Base-by-base conservation (phyloP, 169 alveolate species). In the Condylostoma magnum region DNA sequence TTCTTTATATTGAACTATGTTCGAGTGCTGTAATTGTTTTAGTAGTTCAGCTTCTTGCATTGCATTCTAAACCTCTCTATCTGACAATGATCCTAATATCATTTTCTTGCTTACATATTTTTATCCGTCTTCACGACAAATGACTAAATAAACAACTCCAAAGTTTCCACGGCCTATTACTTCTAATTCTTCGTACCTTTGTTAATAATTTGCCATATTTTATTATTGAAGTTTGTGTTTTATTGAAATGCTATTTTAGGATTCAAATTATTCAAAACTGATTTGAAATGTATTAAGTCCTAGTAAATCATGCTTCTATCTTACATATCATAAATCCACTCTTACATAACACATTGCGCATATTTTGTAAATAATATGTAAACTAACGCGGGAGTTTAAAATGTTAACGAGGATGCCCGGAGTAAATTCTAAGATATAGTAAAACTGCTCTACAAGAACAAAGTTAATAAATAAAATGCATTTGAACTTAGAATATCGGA, bases 11-110 rank as follows among this genome's bases (percentile, higher is more conserved):
- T 81, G 74, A 25, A 90, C 94, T 18, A 91, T 91, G 76, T 90
- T 90, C 4, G 96, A 94, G 74, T 94, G 95, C 25, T 81, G 81
- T n/a, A 94, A 71, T 31, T 81, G 82, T 69, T 79, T 81, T 52
- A 90, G 79, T 44, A 91, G 66, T 38, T 84, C 84, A 0, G 85
- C 95, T 79, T 93, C 97, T 33, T 81, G 79, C 2, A 79, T 47
- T 6, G 93, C 91, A 6, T 77, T 58, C 48, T 90, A 78, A 60
- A 82, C 53, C 71, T 90, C 89, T 66, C 57, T 84, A 37, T 84
- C 81, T 6, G 56, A 36, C 34, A 90, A 63, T 27, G 75, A 66
- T 41, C 84, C 80, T 30, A 90, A 63, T 27, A 84, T 46, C 4
- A 90, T 86, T 50, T 86, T 83, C 53, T 90, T 90, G 2, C 91